These are phyloP conservation scores for Lupinus albus DNA, from an alignment of 306 rosid genomes.

Conservation along the genomic window DNA sequence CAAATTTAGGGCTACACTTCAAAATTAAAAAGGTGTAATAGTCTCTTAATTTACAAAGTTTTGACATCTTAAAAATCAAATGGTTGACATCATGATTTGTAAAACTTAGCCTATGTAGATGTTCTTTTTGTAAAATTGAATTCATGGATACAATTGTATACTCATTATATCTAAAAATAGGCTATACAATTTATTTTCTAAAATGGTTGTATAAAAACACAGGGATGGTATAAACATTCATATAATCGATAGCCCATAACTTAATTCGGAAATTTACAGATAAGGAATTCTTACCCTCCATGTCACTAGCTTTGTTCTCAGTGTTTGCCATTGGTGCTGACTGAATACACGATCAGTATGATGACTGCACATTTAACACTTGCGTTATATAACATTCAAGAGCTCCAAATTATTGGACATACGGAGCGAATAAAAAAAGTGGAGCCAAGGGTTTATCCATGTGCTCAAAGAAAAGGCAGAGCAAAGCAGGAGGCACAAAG, in stretches of 20 bases:
- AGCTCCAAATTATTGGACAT: conserved; percentile 7
- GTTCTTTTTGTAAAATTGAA: neutral
- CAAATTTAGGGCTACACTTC: neutral
- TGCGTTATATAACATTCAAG: conserved; percentile 15
- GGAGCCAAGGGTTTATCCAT: conserved; percentile 17
- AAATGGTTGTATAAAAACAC: neutral
- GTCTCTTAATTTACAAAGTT: neutral
- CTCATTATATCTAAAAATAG: neutral
- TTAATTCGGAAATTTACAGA: conserved; percentile 5
- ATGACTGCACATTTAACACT: conserved; percentile 61
- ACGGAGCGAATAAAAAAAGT: neutral
- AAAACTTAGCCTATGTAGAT: neutral
- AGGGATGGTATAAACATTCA: neutral
- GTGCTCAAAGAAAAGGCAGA: neutral
- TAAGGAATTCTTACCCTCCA: conserved; percentile 72
- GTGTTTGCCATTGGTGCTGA: conserved; percentile 76
- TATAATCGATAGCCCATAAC: neutral
- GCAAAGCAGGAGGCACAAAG: neutral
- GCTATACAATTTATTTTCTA: conserved; percentile 16
- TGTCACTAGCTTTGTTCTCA: conserved; percentile 68
- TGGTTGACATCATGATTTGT: conserved; percentile 25
- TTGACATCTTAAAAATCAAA: conserved; percentile 22
- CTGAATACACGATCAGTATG: conserved; percentile 72
- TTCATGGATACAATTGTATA: conserved; percentile 13
- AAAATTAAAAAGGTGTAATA: neutral